Conservation (phyloP, 1,139 yeast species). For the Ashbya aceris region DNA sequence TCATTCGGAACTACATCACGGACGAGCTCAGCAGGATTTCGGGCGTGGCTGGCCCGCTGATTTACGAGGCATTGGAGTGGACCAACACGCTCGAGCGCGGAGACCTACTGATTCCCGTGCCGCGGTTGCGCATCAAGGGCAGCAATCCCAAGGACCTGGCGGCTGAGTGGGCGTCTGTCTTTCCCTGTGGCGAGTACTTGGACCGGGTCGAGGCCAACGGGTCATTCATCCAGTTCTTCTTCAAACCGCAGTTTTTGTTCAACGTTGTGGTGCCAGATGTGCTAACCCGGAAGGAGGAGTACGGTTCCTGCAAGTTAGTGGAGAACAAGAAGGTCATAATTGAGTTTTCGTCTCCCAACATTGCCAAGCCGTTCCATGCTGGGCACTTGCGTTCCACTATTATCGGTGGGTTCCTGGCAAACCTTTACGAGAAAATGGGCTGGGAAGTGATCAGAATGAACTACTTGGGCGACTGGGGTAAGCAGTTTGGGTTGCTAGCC, state of each 20-base stretch:
- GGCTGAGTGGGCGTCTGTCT: slow-evolving; percentile 64
- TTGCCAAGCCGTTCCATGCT: slow-evolving; percentile 99
- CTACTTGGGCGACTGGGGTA: slow-evolving; percentile 99
- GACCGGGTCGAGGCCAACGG: slow-evolving; percentile 74
- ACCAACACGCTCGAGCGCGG: slow-evolving; percentile 84
- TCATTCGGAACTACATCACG: slow-evolving; percentile 73
- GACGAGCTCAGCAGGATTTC: slow-evolving; percentile 65
- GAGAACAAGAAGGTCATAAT: slow-evolving; percentile 62
- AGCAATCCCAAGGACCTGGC: slow-evolving; percentile 80
- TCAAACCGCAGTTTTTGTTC: slow-evolving; percentile 56
- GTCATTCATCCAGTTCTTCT: slow-evolving; percentile 83
- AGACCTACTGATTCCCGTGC: slow-evolving; percentile 85
- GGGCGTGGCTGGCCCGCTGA: slow-evolving; percentile 57
- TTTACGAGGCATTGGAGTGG: slow-evolving; percentile 83
- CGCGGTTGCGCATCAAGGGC: slow-evolving; percentile 86
- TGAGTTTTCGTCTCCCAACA: slow-evolving; percentile 95
- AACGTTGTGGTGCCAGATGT: slow-evolving; percentile 65
- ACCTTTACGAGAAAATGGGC: slow-evolving; percentile 82
- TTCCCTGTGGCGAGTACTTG: slow-evolving; percentile 60
- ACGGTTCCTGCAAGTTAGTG: slow-evolving; percentile 74
- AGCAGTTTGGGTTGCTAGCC: slow-evolving; percentile 93
- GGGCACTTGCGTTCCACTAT: slow-evolving; percentile 97
- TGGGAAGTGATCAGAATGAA: slow-evolving; percentile 86
- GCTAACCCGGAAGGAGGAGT: slow-evolving; percentile 48
- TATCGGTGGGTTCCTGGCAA: slow-evolving; percentile 93